Evolutionary conservation across 805 yeast genomes (phyloP).

Genomic region (Saccharomycopsis selenospora): DNA sequence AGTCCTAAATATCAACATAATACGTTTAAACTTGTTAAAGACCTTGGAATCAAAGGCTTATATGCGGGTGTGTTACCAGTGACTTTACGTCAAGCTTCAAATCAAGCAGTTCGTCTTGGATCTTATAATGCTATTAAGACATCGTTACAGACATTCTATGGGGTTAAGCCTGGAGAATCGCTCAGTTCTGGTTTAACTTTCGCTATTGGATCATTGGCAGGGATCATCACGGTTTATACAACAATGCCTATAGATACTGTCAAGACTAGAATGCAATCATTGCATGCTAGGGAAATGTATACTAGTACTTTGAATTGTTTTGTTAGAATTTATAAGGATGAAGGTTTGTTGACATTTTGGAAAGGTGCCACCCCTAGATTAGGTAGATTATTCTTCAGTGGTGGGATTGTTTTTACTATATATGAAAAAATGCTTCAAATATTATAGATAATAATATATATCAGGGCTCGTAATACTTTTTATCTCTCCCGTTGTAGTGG

Average conservation of each 20-base stretch:
- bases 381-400: constrained; percentile 86
- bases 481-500: no score
- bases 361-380: constrained; percentile 96
- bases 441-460: no score
- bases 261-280: constrained; percentile 94
- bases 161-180: constrained; percentile 63
- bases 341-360: constrained; percentile 91
- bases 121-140: constrained; percentile 85
- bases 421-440: constrained; percentile 80
- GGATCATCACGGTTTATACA: constrained; percentile 80
- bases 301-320: constrained; percentile 78
- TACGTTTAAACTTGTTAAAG: constrained; percentile 55
- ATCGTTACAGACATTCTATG: constrained; percentile 61
- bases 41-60: constrained; percentile 75
- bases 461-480: no score
- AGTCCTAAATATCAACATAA: constrained; percentile 69
- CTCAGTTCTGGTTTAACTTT: constrained; percentile 75
- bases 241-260: constrained; percentile 96
- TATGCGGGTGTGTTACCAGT: constrained; percentile 91
- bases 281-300: constrained; percentile 68
- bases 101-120: constrained; percentile 90
- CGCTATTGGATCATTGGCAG: constrained; percentile 84
- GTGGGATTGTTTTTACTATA: constrained; percentile 95
- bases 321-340: constrained; percentile 68
- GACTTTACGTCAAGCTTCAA: constrained; percentile 91